These are phyloP conservation scores for Rutstroemia sydowiana DNA, from an alignment of 2,329 filamentous ascomycete genomes.

Conservation along the genomic window DNA sequence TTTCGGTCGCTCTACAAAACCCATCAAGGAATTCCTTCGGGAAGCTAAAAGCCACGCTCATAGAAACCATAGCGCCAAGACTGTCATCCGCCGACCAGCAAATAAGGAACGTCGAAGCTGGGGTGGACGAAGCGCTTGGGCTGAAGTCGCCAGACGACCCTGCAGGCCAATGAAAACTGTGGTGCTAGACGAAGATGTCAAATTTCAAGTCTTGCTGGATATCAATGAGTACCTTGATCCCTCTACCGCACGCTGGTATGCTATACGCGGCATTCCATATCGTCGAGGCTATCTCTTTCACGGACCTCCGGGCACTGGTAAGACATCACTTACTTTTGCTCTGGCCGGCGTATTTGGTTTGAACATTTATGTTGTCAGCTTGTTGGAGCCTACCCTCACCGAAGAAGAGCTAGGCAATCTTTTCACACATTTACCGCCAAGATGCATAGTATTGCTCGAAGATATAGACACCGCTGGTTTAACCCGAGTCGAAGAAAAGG, in stretches of 20 bases:
- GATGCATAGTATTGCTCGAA: slow-evolving; percentile 49
- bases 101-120: slow-evolving; percentile 40
- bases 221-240: slow-evolving; percentile 75
- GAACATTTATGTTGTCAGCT: slow-evolving; percentile 45
- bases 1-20: slow-evolving; percentile 42
- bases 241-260: slow-evolving; percentile 64
- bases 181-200: slow-evolving; percentile 61
- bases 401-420: slow-evolving; percentile 45
- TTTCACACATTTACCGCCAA: slow-evolving; percentile 43
- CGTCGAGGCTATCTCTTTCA: slow-evolving; percentile 72
- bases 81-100: slow-evolving; percentile 48
- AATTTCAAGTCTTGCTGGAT: slow-evolving; percentile 58
- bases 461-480: slow-evolving; percentile 50
- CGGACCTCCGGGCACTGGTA: slow-evolving; percentile 69
- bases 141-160: slow-evolving; percentile 53
- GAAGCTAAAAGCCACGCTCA: slow-evolving; percentile 48
- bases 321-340: slow-evolving; percentile 93
- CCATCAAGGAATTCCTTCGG: slow-evolving; percentile 48
- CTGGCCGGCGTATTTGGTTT: slow-evolving; percentile 62
- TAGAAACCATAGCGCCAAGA: slow-evolving; percentile 46
- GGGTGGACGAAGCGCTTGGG: slow-evolving; percentile 42
- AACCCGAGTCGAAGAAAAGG: slow-evolving; percentile 33
- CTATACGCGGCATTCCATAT: slow-evolving; percentile 67
- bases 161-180: slow-evolving; percentile 69
- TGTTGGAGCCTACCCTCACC: slow-evolving; percentile 48